These are phyloP conservation scores for Sugiyamaella neomexicana DNA, from an alignment of 1,139 yeast genomes.

Conservation along the genomic window DNA sequence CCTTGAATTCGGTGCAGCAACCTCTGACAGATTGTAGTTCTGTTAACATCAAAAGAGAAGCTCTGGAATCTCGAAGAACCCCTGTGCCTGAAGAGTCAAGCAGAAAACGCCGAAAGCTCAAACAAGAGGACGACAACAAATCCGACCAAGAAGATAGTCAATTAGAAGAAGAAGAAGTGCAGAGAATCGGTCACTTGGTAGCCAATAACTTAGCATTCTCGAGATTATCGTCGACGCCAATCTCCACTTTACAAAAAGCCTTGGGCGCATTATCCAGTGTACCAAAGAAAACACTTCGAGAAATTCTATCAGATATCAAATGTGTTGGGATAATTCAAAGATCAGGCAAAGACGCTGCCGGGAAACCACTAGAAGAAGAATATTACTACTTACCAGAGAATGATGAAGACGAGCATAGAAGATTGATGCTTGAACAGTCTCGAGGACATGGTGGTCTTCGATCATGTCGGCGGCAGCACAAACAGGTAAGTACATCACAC, in stretches of 20 bases:
- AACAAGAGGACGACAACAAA: constrained; percentile 30
- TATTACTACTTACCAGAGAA: constrained; percentile 85
- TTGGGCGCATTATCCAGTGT: constrained; percentile 34
- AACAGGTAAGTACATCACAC: constrained; percentile 58
- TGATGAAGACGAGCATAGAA: constrained; percentile 71
- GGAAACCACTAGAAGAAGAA: constrained; percentile 89
- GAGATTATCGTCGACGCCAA: constrained; percentile 81
- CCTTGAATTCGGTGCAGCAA: neutral
- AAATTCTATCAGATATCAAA: constrained; percentile 47
- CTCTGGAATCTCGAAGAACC: constrained; percentile 1
- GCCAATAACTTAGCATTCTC: constrained; percentile 89
- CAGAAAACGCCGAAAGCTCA: constrained; percentile 3
- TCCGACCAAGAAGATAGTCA: constrained; percentile 32
- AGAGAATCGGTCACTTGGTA: constrained; percentile 51
- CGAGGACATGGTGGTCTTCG: constrained; percentile 80
- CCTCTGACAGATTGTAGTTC: neutral
- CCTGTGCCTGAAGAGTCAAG: constrained; percentile 12
- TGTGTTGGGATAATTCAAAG: constrained; percentile 86
- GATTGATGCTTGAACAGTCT: constrained; percentile 60
- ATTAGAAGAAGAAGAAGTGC: constrained; percentile 47
- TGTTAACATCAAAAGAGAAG: constrained; percentile 9
- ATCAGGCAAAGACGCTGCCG: constrained; percentile 94
- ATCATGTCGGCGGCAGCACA: constrained; percentile 89
- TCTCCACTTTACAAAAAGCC: constrained; percentile 64
- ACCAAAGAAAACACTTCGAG: constrained; percentile 38